Percentiles rank a stretch among this genome's conserved stretches.
These are phyloP conservation scores for Elsinoe batatas DNA, from an alignment of 2,329 filamentous ascomycete genomes.

Conservation along the genomic window DNA sequence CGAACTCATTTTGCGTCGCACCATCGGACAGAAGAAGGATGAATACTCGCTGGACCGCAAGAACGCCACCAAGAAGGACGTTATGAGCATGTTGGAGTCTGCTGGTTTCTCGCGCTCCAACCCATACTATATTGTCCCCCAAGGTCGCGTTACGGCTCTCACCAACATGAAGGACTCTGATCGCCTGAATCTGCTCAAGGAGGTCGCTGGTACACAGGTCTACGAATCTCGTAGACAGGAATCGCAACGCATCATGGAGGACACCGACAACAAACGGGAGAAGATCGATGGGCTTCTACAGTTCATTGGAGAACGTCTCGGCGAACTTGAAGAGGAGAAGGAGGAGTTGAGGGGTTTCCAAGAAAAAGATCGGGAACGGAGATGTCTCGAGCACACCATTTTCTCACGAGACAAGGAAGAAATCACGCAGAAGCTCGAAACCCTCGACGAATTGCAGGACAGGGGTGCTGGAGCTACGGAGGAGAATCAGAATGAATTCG, in stretches of 20 bases:
- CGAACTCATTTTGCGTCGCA: constrained; percentile 82
- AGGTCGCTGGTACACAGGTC: constrained; percentile 95
- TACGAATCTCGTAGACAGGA: constrained; percentile 89
- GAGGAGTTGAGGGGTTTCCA: constrained; percentile 90
- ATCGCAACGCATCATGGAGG: constrained; percentile 91
- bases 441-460: constrained; percentile 71
- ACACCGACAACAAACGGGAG: constrained; percentile 85
- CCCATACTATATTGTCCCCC: constrained; percentile 97
- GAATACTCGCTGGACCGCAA: constrained; percentile 97
- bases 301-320: constrained; percentile 82
- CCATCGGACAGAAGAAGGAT: constrained; percentile 95
- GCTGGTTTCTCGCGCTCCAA: constrained; percentile 96
- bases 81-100: constrained; percentile 89
- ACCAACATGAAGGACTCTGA: constrained; percentile 99
- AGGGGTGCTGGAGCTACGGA: constrained; percentile 78
- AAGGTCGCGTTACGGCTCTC: constrained; percentile 87
- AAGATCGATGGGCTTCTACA: constrained; percentile 90
- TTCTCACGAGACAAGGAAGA: constrained; percentile 81
- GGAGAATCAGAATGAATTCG: constrained; percentile 64
- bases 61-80: constrained; percentile 86
- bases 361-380: constrained; percentile 83
- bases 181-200: constrained; percentile 80
- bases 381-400: constrained; percentile 90
- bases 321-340: constrained; percentile 91
- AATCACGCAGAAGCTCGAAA: constrained; percentile 65